Base-by-base conservation (phyloP, 129 eudicot species). In the Calendula officinalis region DNA sequence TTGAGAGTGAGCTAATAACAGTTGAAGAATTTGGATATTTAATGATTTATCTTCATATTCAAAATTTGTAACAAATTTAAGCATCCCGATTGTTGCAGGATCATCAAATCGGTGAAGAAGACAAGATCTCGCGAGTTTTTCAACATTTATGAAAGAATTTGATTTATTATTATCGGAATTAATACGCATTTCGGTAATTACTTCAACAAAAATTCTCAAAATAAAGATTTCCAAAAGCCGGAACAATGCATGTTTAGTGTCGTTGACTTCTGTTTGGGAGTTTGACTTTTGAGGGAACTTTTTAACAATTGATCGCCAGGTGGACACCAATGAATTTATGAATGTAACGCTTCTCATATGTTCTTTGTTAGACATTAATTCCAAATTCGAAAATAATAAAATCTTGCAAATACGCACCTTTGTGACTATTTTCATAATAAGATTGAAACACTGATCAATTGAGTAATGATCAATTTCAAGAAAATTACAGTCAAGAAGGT, bases 71-170 rank as follows among this genome's bases (percentile, higher is more conserved):
- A 88, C 48, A 75, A 17, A 15, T 67, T 78, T 86, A 33, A 94
- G 81, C 83, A 67, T 81, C 68, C 49, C 41, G 60, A 94, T 66
- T 8, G 95, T 82, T 22, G 35, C 44, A 11, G 81, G 75, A 61
- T 88, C 99, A 69, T 76, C 90, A 80, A 94, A 88, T 74, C 97
- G 83, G 70, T 86, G 76, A 58, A 67, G 84, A 76, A 94, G 87
- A 71, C 81, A 69, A 34, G 79, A 71, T 70, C 63, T 89, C 27
- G 74, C 92, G 63, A 94, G 77, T 56, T 83, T 71, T 67, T 86
- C 87, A 13, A 87, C 37, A 34, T 69, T 84, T 62, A 86, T 73
- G 52, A 74, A 63, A 61, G 87, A 88, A 62, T 62, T 33, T 79
- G 81, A 52, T 44, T 77, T 54, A 37, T 8, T 70, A 37, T 8